A percentile compares a stretch with the other conserved stretches of the same genome.
These are phyloP conservation scores for Allantophomopsis lycopodina DNA, from an alignment of 2,329 filamentous ascomycete species.

Conservation along the genomic window DNA sequence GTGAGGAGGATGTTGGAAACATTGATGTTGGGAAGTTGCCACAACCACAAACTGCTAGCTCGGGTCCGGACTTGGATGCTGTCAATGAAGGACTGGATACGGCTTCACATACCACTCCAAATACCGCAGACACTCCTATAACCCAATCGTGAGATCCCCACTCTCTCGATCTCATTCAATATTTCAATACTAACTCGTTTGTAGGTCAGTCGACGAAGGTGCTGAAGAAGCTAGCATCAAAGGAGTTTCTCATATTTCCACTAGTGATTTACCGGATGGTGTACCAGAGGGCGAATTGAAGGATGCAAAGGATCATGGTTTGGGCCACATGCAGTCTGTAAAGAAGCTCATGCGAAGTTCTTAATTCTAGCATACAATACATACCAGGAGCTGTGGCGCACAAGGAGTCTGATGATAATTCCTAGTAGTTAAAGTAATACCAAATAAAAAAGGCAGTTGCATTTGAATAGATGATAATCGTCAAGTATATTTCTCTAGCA, in stretches of 20 bases:
- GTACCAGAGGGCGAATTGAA: slow-evolving; percentile 21
- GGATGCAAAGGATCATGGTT: slow-evolving; percentile 8
- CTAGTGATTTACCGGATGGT: slow-evolving; percentile 26
- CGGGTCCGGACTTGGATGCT: slow-evolving; percentile 9
- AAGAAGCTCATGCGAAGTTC: slow-evolving; percentile 6
- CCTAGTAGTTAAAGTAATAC: too few relatives aligned
- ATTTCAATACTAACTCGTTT: too few relatives aligned
- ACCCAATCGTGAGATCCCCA: too few relatives aligned
- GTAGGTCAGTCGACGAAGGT: too few relatives aligned
- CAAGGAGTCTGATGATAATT: too few relatives aligned
- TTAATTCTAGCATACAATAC: neutral
- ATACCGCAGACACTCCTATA: slow-evolving; percentile 4
- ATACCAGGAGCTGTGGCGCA: too few relatives aligned
- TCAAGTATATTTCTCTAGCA: too few relatives aligned
- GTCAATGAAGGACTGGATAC: slow-evolving; percentile 13
- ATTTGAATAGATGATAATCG: too few relatives aligned
- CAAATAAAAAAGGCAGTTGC: too few relatives aligned
- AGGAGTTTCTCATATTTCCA: slow-evolving; percentile 5
- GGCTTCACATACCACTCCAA: slow-evolving; percentile 12
- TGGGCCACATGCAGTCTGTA: slow-evolving; percentile 11
- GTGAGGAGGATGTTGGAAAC: slow-evolving; percentile 13
- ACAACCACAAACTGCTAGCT: slow-evolving; percentile 6
- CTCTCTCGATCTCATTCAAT: too few relatives aligned
- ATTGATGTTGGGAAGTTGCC: slow-evolving; percentile 9
- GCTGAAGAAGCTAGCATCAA: too few relatives aligned